Evolutionary conservation across 257 asterid species (phyloP), one percentile per base, ranked within the genome.

Genomic region (Orobanche coerulescens): DNA sequence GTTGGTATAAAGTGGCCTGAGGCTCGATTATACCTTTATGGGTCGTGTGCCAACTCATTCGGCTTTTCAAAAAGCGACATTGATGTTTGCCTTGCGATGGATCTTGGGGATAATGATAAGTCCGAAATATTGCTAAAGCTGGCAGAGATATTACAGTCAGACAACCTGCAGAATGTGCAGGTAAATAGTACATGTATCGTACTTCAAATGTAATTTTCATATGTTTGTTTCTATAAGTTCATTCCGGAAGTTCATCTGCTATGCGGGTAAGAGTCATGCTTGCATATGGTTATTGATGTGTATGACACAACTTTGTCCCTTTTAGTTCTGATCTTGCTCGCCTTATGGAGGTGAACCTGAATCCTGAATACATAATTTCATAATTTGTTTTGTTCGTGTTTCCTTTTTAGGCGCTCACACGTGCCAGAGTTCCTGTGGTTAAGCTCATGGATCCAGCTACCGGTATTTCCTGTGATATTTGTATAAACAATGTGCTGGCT

Each of bases 391-490:
- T 20, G 19, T 18, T 66, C 65, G 42, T 49, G 28, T 60, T 59
- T 54, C 43, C 18, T 73, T 34, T 77, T 33, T 85, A 93, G 98
- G 98, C 98, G 28, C 85, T 93, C 60, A 86, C 94, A n/a, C 94
- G 90, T 53, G 98, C 98, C 16, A 81, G 98, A 77, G 97, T 89
- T 59, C 98, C 97, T 16, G 83, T 93, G 44, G 95, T 93, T 36
- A 93, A 93, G 90, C 96, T 93, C 69, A 86, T 81, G 98, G 97
- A 93, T 76, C 98, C 98, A 18, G 78, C 58, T 64, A 86, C 98
- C 2, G 90, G 86, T 48, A 86, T 93, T 60, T 86, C 95, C 44
- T 83, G 97, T 44, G 98, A 93, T 75, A 81, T 93, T 36, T 89
- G 98, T 66, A 65, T 93, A 67, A 93, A 93, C 87, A 93, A 93